Conservation (phyloP, 257 asterid genomes). For the Buddleja alternifolia region DNA sequence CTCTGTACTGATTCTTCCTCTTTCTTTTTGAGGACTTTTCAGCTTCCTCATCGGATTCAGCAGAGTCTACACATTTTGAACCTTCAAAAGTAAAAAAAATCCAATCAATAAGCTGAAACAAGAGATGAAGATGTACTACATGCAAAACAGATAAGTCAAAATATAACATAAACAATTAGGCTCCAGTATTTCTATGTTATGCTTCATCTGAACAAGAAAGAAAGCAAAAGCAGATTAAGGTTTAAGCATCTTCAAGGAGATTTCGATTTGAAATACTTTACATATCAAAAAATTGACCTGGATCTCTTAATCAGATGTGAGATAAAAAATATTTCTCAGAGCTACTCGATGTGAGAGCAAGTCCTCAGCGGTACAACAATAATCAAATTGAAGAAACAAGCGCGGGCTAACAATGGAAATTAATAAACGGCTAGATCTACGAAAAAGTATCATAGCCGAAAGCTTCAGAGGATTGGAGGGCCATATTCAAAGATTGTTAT, state of each 20-base stretch:
- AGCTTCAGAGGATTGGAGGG: not conserved
- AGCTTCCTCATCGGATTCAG: slow-evolving; percentile 58
- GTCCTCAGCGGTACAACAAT: slow-evolving; percentile 1
- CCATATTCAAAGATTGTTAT: not conserved
- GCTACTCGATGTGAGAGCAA: too few relatives aligned
- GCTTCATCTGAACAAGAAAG: too few relatives aligned
- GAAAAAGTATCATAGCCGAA: not conserved
- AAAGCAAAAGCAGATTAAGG: too few relatives aligned
- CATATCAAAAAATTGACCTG: too few relatives aligned
- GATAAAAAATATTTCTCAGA: too few relatives aligned
- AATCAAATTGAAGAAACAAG: not conserved
- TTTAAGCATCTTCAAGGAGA: too few relatives aligned
- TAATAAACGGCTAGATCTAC: slow-evolving; percentile 13
- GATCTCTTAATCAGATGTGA: too few relatives aligned
- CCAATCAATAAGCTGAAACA: not conserved
- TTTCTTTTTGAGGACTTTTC: slow-evolving; percentile 78
- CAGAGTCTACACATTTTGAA: slow-evolving; percentile 37
- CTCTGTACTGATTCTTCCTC: slow-evolving; percentile 95
- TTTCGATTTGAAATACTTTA: too few relatives aligned
- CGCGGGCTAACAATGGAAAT: slow-evolving; percentile 20
- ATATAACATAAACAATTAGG: too few relatives aligned
- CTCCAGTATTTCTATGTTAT: too few relatives aligned
- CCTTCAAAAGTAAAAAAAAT: slow-evolving; percentile 37
- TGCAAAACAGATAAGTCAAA: not conserved
- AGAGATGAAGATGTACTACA: not conserved